These are phyloP conservation scores for Globisporangium ultimum DNA, from an alignment of 352 stramenopile genomes.

Conservation along the genomic window DNA sequence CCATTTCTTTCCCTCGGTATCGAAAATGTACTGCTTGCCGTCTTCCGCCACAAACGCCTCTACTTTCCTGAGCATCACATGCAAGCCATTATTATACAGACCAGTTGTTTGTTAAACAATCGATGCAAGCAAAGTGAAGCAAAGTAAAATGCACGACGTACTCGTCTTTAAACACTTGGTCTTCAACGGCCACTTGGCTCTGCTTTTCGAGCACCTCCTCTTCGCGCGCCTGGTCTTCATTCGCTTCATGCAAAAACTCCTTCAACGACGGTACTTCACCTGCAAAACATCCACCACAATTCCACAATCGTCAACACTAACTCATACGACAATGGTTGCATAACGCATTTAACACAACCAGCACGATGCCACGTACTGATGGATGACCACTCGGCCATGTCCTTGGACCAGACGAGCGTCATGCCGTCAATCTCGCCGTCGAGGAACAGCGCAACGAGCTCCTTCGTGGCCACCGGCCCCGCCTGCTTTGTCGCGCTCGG, in stretches of 20 bases:
- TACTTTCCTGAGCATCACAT: conserved; percentile 21
- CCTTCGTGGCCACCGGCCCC: conserved; percentile 47
- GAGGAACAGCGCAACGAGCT: conserved; percentile 57
- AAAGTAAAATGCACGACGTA: conserved; percentile 15
- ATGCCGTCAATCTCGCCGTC: conserved; percentile 67
- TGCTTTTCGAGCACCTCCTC: conserved; percentile 41
- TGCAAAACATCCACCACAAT: conserved; percentile 16
- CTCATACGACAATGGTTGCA: neutral
- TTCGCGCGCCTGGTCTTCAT: conserved; percentile 56
- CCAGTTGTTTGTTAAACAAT: neutral
- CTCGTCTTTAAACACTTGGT: conserved; percentile 58
- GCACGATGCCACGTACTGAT: conserved; percentile 26
- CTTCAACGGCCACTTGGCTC: conserved; percentile 29
- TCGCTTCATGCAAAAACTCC: conserved; percentile 70
- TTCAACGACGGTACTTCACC: conserved; percentile 56
- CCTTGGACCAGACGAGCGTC: conserved; percentile 63
- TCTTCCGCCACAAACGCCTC: conserved; percentile 61
- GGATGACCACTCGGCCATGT: conserved; percentile 50
- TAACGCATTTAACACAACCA: conserved; percentile 3
- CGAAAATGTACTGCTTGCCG: conserved; percentile 68
- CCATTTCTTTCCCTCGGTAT: conserved; percentile 60
- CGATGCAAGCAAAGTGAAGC: neutral
- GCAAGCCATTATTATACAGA: neutral
- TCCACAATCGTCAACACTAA: neutral
- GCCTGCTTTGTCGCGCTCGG: conserved; percentile 14